Conservation (phyloP, 164 flowering plant genomes). For the Litsea cubeba region DNA sequence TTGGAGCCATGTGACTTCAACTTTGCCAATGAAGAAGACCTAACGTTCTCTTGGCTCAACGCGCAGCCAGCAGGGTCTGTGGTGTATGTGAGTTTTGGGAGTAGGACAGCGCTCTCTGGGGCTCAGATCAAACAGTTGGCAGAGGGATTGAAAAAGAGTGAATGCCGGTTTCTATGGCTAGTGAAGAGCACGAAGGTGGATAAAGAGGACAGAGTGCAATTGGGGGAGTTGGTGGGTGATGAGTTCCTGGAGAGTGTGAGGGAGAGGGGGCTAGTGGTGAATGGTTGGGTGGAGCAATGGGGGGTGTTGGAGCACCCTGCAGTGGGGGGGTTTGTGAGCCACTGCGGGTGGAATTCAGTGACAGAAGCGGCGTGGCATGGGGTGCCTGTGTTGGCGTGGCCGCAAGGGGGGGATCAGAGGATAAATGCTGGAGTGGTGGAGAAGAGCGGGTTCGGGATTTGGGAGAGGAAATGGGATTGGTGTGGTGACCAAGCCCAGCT, state of each 20-base stretch:
- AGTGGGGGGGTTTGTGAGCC: constrained; percentile 35
- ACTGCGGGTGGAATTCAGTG: constrained; percentile 40
- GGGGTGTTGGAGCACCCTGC: constrained; percentile 21
- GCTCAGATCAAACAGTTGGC: constrained; percentile 46
- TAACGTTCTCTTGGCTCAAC: constrained; percentile 32
- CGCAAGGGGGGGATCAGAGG: constrained; percentile 29
- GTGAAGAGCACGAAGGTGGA: constrained; percentile 40
- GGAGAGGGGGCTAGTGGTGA: constrained; percentile 21
- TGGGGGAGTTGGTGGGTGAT: constrained; percentile 22
- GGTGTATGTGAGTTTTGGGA: constrained; percentile 49
- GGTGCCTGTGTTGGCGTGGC: constrained; percentile 34
- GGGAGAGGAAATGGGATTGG: constrained; percentile 27
- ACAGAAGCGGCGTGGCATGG: constrained; percentile 29
- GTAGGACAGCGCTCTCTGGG: constrained; percentile 34
- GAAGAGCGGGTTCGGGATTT: constrained; percentile 25
- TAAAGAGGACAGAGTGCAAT: constrained; percentile 26
- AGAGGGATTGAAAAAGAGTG: constrained; percentile 34
- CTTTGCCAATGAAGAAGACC: neutral
- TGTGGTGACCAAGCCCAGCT: constrained; percentile 9
- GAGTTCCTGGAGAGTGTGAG: constrained; percentile 19
- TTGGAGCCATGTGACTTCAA: constrained; percentile 20
- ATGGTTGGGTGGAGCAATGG: constrained; percentile 28
- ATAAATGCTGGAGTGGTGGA: constrained; percentile 28
- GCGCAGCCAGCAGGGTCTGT: constrained; percentile 39
- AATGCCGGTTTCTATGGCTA: constrained; percentile 41